Evolutionary conservation across 768 basidiomycete species (phyloP).

Genomic region (Rhodotorula kratochvilovae): DNA sequence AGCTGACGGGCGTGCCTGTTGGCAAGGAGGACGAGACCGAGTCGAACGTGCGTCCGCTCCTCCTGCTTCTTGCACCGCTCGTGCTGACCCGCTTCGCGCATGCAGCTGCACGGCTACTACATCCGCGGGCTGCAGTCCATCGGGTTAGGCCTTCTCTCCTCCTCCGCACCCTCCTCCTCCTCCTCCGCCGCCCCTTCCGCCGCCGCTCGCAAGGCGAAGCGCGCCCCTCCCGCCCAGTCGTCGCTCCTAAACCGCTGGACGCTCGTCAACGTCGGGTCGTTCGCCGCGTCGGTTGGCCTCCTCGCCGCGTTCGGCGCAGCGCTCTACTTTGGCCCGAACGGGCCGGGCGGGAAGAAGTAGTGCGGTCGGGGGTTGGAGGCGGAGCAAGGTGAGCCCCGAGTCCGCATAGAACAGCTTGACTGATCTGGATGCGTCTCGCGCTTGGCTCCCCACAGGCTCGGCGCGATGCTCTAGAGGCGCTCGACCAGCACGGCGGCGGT

Average conservation of each 20-base stretch:
- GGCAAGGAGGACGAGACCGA: slow-evolving; percentile 45
- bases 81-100: neutral
- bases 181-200: neutral
- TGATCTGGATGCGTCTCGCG: slow-evolving; percentile 15
- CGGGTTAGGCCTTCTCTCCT: slow-evolving; percentile 33
- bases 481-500: neutral
- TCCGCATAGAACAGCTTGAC: slow-evolving; percentile 30
- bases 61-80: too few species aligned
- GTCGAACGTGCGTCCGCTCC: slow-evolving; percentile 4
- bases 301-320: slow-evolving; percentile 34
- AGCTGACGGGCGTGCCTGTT: slow-evolving; percentile 39
- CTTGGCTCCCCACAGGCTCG: slow-evolving; percentile 17
- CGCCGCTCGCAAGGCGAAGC: neutral
- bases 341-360: slow-evolving; percentile 26
- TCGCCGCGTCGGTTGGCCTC: slow-evolving; percentile 31
- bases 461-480: slow-evolving; percentile 24
- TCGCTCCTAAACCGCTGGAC: slow-evolving; percentile 27
- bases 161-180: slow-evolving; percentile 6
- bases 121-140: slow-evolving; percentile 30
- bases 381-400: neutral
- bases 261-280: slow-evolving; percentile 21
- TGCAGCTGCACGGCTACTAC: slow-evolving; percentile 21
- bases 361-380: neutral
- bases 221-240: neutral
- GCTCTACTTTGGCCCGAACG: slow-evolving; percentile 40